Conservation (phyloP, 2,329 filamentous ascomycete species). For the Blastomyces emzantsi region DNA sequence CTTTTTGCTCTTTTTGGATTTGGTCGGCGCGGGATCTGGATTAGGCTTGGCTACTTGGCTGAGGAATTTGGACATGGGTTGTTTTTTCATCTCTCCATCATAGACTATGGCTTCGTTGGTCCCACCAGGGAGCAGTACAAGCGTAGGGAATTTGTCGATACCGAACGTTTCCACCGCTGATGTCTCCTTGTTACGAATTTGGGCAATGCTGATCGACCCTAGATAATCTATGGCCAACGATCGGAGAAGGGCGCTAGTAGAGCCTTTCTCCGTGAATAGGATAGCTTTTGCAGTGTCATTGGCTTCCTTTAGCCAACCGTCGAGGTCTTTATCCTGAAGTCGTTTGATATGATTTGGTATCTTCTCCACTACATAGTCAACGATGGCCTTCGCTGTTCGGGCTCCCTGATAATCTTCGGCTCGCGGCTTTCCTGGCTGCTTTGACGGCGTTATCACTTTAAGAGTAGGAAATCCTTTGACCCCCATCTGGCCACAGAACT, state of each 20-base stretch:
- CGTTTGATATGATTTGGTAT: slow-evolving; percentile 88
- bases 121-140: slow-evolving; percentile 68
- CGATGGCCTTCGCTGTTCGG: slow-evolving; percentile 75
- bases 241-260: slow-evolving; percentile 71
- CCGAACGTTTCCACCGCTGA: slow-evolving; percentile 63
- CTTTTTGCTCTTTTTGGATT: slow-evolving; percentile 24
- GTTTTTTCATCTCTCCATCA: slow-evolving; percentile 77
- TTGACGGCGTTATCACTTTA: slow-evolving; percentile 81
- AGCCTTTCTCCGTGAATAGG: slow-evolving; percentile 88
- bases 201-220: slow-evolving; percentile 66
- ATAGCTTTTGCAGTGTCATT: slow-evolving; percentile 72
- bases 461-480: slow-evolving; percentile 92
- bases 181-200: slow-evolving; percentile 74
- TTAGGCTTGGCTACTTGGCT: slow-evolving; percentile 71
- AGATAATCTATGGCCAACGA: slow-evolving; percentile 87
- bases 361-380: slow-evolving; percentile 72
- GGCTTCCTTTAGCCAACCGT: slow-evolving; percentile 59
- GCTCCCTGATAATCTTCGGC: slow-evolving; percentile 87
- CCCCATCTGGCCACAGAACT: slow-evolving; percentile 73
- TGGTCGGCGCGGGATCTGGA: slow-evolving; percentile 55
- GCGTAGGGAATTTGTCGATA: slow-evolving; percentile 66
- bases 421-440: slow-evolving; percentile 67
- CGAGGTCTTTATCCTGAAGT: slow-evolving; percentile 68
- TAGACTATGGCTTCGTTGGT: slow-evolving; percentile 62
- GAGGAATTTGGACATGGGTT: slow-evolving; percentile 70